These are phyloP conservation scores for Apiotrichum sp. DNA, from an alignment of 1,284 basidiomycete genomes.

Conservation along the genomic window DNA sequence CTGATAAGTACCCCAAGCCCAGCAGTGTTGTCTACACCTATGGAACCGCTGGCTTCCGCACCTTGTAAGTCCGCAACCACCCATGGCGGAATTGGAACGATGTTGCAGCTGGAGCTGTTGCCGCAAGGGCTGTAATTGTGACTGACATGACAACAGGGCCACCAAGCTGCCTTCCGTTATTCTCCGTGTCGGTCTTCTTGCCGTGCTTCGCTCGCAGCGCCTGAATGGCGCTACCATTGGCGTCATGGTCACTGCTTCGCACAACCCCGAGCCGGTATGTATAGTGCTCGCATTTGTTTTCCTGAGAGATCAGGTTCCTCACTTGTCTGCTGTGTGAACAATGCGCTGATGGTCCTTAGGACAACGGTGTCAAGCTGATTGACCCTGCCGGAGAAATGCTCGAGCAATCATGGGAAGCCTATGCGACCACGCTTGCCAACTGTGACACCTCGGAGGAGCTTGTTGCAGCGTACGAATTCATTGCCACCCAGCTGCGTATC, in stretches of 20 bases:
- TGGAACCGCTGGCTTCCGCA: slow-evolving; percentile 93
- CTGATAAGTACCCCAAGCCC: slow-evolving; percentile 49
- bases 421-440: slow-evolving; percentile 88
- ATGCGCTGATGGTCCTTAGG: slow-evolving; percentile 51
- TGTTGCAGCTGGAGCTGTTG: no score
- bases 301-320: neutral
- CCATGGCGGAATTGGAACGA: no score
- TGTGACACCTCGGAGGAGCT: slow-evolving; percentile 68
- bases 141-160: slow-evolving; percentile 53
- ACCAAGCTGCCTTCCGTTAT: slow-evolving; percentile 81
- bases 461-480: slow-evolving; percentile 58
- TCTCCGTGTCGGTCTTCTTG: slow-evolving; percentile 87
- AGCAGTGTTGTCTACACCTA: slow-evolving; percentile 61
- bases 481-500: slow-evolving; percentile 67
- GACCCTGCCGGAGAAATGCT: slow-evolving; percentile 99
- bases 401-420: slow-evolving; percentile 84
- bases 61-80: slow-evolving; percentile 57
- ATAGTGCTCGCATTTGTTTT: neutral
- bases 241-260: slow-evolving; percentile 98
- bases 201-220: slow-evolving; percentile 82
- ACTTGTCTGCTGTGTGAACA: neutral
- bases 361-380: slow-evolving; percentile 97
- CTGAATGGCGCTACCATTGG: slow-evolving; percentile 87
- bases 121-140: neutral
- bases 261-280: slow-evolving; percentile 88